Base-by-base conservation (phyloP, 768 basidiomycete genomes). In the Collybia sordida region DNA sequence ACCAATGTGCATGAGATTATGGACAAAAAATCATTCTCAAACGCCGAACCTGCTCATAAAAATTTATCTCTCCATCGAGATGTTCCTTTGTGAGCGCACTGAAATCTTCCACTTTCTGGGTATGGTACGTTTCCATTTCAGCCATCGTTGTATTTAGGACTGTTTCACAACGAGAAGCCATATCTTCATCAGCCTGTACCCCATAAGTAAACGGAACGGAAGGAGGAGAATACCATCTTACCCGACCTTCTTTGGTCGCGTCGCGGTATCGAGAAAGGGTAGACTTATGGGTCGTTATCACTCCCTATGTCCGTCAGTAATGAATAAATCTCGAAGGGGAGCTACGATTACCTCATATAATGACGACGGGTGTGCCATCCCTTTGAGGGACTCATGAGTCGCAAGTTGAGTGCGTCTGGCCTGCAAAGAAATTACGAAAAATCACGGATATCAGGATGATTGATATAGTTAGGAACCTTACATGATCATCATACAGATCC, bases 101-200 rank as follows among this genome's bases (percentile, higher is more conserved):
- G 52, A 93, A 83, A 56, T 92, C 89, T 59, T 89, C 86, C 6
- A 65, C 61, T 64, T 90, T 88, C 64, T 90, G 87, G 0, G 71
- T 66, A 61, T 91, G 88, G 57, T 91, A 89, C 1, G 78, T 82
- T 43, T 90, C 87, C 74, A 93, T 83, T 71, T 94, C 91, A 0
- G 92, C 89, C 83, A 92, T 86, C 1, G 91, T 93, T 7, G 83
- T 84, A 64, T 94, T 93, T 22, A 95, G 70, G 6, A 93, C 89
- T 0, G 92, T 93, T 67, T 95, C 92, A 63, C 88, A 93, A 17
- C 92, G 81, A 3, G 81, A 76, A 2, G 83, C 82, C 54, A 86
- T 68, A 15, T 87, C 84, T 42, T 86, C 83, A 56, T 86, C 74
- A 12, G 76, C 64, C 84, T 87, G 60, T 23, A 21, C 22, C 50